Percentiles rank a stretch among this genome's conserved stretches.
Conservation (phyloP, 139 green algal genomes). For the Pycnococcus provasolii region DNA sequence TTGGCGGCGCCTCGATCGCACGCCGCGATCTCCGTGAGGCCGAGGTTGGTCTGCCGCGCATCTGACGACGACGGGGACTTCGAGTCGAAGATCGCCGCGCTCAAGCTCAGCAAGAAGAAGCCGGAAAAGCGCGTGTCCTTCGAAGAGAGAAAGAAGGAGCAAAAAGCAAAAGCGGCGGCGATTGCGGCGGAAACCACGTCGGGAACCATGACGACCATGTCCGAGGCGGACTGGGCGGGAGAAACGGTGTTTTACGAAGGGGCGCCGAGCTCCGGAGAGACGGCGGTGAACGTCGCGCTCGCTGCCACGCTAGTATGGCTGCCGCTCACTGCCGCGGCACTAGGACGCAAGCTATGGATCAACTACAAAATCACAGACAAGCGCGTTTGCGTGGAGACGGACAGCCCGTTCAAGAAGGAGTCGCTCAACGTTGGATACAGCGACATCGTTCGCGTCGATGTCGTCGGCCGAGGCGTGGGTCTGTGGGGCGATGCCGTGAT, state of each 20-base stretch:
- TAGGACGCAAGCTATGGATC: constrained; percentile 17
- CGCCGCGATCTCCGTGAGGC: too few relatives aligned
- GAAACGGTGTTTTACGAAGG: constrained; percentile 30
- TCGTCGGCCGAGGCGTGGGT: constrained; percentile 26
- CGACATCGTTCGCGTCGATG: constrained; percentile 20
- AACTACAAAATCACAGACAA: constrained; percentile 38
- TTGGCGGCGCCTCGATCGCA: too few relatives aligned
- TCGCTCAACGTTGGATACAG: constrained; percentile 10
- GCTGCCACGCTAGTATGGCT: constrained; percentile 29
- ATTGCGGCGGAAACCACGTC: background rate
- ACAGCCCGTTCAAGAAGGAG: constrained; percentile 20
- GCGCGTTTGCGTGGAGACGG: constrained; percentile 19
- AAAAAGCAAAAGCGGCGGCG: constrained; percentile 9
- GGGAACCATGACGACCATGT: background rate
- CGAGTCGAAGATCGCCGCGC: constrained; percentile 10
- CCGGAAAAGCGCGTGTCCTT: constrained; percentile 12
- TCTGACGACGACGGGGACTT: constrained; percentile 9
- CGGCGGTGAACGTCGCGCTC: constrained; percentile 30
- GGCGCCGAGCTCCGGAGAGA: constrained; percentile 19
- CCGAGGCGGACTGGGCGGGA: background rate
- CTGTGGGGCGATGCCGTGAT: constrained; percentile 34
- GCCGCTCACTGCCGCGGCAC: constrained; percentile 25
- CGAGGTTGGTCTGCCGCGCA: too few relatives aligned
- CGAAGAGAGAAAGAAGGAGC: background rate
- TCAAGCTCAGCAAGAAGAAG: background rate